Percentiles rank a stretch among this genome's conserved stretches.
These are phyloP conservation scores for Cutaneotrichosporon cyanovorans DNA, from an alignment of 1,284 basidiomycete species.

Conservation along the genomic window DNA sequence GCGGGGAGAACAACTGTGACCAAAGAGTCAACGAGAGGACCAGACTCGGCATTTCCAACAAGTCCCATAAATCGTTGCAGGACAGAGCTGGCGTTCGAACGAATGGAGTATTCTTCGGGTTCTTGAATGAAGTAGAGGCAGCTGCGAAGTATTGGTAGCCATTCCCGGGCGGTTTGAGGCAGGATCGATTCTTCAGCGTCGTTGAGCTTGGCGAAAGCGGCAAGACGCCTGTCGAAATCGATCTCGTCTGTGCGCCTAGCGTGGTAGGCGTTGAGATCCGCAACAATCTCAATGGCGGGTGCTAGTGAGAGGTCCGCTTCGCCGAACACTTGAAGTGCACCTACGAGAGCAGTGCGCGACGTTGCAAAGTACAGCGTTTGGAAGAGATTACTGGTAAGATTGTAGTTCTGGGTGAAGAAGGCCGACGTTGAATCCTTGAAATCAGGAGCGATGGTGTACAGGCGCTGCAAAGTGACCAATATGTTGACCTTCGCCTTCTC, in stretches of 20 bases:
- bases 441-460: slow-evolving; percentile 67
- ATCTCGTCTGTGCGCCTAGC: slow-evolving; percentile 76
- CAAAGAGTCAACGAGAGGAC: slow-evolving; percentile 50
- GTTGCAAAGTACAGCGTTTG: slow-evolving; percentile 63
- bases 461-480: slow-evolving; percentile 63
- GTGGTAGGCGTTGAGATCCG: slow-evolving; percentile 80
- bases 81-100: slow-evolving; percentile 70
- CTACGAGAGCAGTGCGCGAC: slow-evolving; percentile 61
- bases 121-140: slow-evolving; percentile 83
- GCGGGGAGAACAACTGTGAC: slow-evolving; percentile 66
- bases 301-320: slow-evolving; percentile 51
- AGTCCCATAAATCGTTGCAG: slow-evolving; percentile 71
- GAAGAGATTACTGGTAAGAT: slow-evolving; percentile 65
- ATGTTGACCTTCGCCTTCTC: slow-evolving; percentile 85
- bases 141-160: slow-evolving; percentile 80
- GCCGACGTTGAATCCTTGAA: slow-evolving; percentile 52
- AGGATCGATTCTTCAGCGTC: slow-evolving; percentile 46
- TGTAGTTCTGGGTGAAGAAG: slow-evolving; percentile 57
- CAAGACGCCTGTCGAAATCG: slow-evolving; percentile 80
- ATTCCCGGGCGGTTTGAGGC: slow-evolving; percentile 42
- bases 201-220: slow-evolving; percentile 70
- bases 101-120: slow-evolving; percentile 76
- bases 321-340: slow-evolving; percentile 59
- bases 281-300: slow-evolving; percentile 54
- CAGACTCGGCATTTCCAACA: slow-evolving; percentile 52